Conservation (phyloP, 2,329 filamentous ascomycete genomes). For the Diaporthe amygdali region DNA sequence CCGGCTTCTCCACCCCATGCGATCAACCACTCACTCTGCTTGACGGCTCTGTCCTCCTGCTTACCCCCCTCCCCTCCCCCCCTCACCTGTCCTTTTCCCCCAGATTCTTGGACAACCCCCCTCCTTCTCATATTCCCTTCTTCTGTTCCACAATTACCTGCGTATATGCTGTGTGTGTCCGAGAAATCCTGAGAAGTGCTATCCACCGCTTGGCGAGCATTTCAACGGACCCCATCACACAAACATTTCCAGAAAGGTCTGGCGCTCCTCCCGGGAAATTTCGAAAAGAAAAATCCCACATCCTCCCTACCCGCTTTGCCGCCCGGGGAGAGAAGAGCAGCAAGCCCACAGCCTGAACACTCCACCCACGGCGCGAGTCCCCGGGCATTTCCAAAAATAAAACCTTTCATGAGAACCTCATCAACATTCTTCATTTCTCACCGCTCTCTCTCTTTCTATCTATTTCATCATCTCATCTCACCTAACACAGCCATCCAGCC, state of each 20-base stretch:
- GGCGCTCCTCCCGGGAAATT: slow-evolving; percentile 6
- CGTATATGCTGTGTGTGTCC: slow-evolving; percentile 7
- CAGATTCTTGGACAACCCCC: slow-evolving; percentile 9
- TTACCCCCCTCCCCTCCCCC: slow-evolving; percentile 2
- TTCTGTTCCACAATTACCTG: slow-evolving; percentile 16
- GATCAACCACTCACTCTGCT: slow-evolving; percentile 1
- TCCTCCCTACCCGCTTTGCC: neutral
- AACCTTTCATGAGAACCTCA: slow-evolving; percentile 4
- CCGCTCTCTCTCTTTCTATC: neutral
- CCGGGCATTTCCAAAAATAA: slow-evolving; percentile 27
- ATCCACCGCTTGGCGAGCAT: slow-evolving; percentile 8
- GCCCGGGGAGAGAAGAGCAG: neutral
- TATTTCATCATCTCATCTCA: slow-evolving; percentile 27
- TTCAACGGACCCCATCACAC: neutral
- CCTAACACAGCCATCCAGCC: slow-evolving; percentile 2
- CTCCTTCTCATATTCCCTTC: slow-evolving; percentile 11
- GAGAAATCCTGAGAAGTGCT: neutral
- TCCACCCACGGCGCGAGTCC: neutral
- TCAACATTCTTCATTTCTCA: slow-evolving; percentile 11
- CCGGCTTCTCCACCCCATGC: slow-evolving; percentile 7
- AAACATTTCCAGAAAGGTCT: neutral
- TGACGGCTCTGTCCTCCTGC: slow-evolving; percentile 2
- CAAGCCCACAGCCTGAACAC: neutral
- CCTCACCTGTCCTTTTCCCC: slow-evolving; percentile 17
- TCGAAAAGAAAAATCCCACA: slow-evolving; percentile 12